A percentile compares a stretch with the other conserved stretches of the same genome.
These are phyloP conservation scores for Arachnomyces sp. DNA, from an alignment of 2,329 filamentous ascomycete genomes.

Conservation along the genomic window DNA sequence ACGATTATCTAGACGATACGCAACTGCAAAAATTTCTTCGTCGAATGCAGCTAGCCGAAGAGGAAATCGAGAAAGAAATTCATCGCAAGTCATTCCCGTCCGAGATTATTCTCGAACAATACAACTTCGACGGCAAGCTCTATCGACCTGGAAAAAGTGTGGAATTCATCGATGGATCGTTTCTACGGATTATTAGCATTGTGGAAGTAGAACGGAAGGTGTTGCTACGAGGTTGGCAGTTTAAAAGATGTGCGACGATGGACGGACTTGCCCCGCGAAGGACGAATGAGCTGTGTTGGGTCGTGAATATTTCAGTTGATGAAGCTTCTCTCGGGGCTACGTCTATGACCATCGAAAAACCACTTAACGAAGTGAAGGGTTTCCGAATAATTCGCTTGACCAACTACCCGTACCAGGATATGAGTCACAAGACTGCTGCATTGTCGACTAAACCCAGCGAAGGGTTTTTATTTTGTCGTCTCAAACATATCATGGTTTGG, in stretches of 20 bases:
- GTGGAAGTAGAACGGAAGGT: slow-evolving; percentile 13
- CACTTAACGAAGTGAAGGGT: slow-evolving; percentile 29
- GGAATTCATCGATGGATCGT: slow-evolving; percentile 32
- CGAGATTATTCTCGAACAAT: no score
- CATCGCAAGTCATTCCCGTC: no score
- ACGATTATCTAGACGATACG: no score
- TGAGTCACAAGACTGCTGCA: slow-evolving; percentile 21
- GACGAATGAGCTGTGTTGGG: slow-evolving; percentile 41
- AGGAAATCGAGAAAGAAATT: no score
- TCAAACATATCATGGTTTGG: slow-evolving; percentile 20
- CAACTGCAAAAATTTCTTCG: no score
- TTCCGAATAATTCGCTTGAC: slow-evolving; percentile 46
- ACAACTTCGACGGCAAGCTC: slow-evolving; percentile 12
- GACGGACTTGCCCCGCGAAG: slow-evolving; percentile 29
- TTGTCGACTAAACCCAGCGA: slow-evolving; percentile 12
- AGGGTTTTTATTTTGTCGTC: slow-evolving; percentile 29
- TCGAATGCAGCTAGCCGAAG: no score
- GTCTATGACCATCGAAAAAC: slow-evolving; percentile 34
- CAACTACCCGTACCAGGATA: slow-evolving; percentile 44
- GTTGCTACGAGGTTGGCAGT: slow-evolving; percentile 32
- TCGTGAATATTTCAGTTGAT: slow-evolving; percentile 13
- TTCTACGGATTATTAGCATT: slow-evolving; percentile 35
- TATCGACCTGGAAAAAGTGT: slow-evolving; percentile 26
- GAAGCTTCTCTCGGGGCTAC: slow-evolving; percentile 18
- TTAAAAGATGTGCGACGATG: slow-evolving; percentile 25